Evolutionary conservation across 371 early-diverging fungal species (phyloP), one percentile per base, ranked within the genome.

Genomic region (Apophysomyces elegans): DNA sequence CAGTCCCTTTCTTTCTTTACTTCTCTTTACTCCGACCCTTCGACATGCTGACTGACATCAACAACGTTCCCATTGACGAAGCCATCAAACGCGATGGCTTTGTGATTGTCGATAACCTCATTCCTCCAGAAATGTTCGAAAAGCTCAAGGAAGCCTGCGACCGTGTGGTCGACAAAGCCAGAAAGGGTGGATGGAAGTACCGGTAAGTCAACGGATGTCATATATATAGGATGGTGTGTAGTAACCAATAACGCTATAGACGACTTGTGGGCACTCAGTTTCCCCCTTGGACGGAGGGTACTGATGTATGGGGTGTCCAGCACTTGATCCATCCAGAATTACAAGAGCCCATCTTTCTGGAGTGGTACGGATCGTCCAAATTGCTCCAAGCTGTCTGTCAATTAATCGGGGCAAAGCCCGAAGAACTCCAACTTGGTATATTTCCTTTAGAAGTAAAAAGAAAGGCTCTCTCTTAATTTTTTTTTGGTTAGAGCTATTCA

Each of bases 231-330:
- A 26, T 26, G 26, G 26, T 1, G 26, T 26, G 26, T 26, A 26
- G 26, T 18, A 7, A 5, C 36, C 2, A 37, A 58, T 9, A 9
- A 13, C 36, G 13, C 6, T 50, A n/a, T 18, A 73, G 80, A 62
- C 81, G 83, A 58, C 68, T 80, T 44, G 85, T 85, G 8, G 85
- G 85, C 43, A 83, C 80, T 7, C 83, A 81, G 56, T 85, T 85
- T 47, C 85, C 85, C 43, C 85, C 84, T 37, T 85, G 85, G 85
- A 75, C 70, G 14, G 81, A 83, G 65, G 84, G 77, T 7, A 79
- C 78, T 35, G 82, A 83, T 61, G 79, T 80, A 1, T 85, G 85
- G 85, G 84, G 85, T 58, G 81, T 85, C 37, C 85, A 85, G 46
- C 80, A 80, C 54, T 56, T 83, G 58, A 72, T 74, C 45, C 81